Conservation (phyloP, 2,329 filamentous ascomycete species). For the Diaporthe caulivora region DNA sequence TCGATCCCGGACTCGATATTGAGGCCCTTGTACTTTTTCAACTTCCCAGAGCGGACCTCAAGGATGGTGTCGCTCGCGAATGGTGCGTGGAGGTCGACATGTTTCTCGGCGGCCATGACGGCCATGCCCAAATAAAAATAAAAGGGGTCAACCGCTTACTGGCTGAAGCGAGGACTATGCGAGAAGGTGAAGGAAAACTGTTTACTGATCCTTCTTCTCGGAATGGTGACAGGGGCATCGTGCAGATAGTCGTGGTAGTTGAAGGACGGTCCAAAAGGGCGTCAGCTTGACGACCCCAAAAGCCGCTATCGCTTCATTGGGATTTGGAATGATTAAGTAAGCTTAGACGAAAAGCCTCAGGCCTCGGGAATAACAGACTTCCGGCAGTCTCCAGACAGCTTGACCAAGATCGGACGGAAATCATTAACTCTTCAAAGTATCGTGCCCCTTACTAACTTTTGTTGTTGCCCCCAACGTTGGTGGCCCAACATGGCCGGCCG, state of each 20-base stretch:
- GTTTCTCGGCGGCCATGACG: conserved; percentile 32
- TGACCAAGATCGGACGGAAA: neutral
- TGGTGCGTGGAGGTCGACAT: conserved; percentile 56
- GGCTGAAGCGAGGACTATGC: neutral
- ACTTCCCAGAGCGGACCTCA: conserved; percentile 68
- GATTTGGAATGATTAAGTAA: conserved; percentile 16
- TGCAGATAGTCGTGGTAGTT: too few species aligned
- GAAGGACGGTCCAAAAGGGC: too few species aligned
- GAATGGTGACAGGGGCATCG: neutral
- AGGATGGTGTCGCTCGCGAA: conserved; percentile 63
- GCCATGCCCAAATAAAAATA: neutral
- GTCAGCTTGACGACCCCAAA: neutral
- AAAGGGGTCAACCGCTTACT: neutral
- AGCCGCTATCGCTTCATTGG: neutral
- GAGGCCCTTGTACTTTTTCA: conserved; percentile 66
- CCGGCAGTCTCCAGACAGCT: neutral
- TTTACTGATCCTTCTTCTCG: neutral
- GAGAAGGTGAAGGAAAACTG: neutral
- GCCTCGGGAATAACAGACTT: neutral
- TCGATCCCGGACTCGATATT: conserved; percentile 68
- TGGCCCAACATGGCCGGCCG: neutral
- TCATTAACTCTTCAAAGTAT: too few species aligned
- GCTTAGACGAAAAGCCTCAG: neutral
- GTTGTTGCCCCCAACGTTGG: neutral
- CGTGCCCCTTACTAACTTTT: neutral